Evolutionary conservation across 164 flowering plant species (phyloP).

Genomic region (Chimonanthus salicifolius): DNA sequence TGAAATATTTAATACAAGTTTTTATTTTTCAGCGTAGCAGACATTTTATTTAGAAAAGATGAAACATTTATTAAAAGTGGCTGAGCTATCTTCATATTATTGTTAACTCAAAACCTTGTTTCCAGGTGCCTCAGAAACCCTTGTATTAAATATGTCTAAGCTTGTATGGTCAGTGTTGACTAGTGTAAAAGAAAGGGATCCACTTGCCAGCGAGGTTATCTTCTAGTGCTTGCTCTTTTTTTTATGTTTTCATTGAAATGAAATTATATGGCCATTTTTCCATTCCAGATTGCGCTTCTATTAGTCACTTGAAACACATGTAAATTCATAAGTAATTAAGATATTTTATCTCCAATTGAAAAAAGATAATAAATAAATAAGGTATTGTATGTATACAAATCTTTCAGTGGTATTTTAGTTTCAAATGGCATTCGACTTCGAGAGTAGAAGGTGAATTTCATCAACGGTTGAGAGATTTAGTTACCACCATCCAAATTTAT

Average conservation of each 20-base stretch:
- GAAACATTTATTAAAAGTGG: no score
- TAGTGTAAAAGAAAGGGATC: slow-evolving; percentile 60
- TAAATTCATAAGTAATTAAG: no score
- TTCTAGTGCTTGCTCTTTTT: slow-evolving; percentile 4
- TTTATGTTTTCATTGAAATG: neutral
- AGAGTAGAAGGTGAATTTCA: no score
- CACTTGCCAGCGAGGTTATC: slow-evolving; percentile 93
- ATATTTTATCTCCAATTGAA: no score
- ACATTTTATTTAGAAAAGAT: neutral
- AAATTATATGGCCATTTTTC: neutral
- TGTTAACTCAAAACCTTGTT: slow-evolving; percentile 6
- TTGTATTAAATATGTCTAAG: slow-evolving; percentile 71
- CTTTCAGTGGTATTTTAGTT: no score
- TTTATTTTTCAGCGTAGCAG: no score
- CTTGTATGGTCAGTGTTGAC: slow-evolving; percentile 67
- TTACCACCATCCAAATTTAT: no score
- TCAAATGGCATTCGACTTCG: no score
- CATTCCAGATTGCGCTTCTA: neutral
- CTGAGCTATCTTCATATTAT: neutral
- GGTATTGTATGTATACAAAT: no score
- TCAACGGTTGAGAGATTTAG: no score
- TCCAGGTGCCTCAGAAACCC: slow-evolving; percentile 73
- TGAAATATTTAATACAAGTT: neutral
- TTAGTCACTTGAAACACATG: no score
- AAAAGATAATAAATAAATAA: no score